Percentiles rank a stretch among this genome's conserved stretches.
phyloP scores from a whole-genome alignment of 139 green algal species.

The Volvox reticuliferus region DNA sequence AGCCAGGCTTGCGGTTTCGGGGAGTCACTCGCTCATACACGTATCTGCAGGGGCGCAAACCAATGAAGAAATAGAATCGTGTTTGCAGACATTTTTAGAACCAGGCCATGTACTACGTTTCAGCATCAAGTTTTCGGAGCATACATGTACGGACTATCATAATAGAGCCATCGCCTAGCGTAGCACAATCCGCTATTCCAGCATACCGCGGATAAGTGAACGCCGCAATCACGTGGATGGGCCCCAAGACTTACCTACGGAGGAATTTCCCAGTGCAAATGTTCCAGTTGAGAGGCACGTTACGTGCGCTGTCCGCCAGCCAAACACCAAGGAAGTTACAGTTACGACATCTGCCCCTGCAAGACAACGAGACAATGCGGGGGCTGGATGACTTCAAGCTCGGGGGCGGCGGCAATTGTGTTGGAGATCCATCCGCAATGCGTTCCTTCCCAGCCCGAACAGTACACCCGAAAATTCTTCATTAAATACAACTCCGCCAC shows the following conservation, averaged over 20 bases:
- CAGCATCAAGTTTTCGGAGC: no score
- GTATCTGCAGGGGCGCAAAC: conserved; percentile 58
- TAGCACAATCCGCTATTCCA: not conserved
- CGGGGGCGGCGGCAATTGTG: no score
- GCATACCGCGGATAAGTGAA: not conserved
- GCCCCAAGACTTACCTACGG: conserved; percentile 51
- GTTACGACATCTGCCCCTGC: conserved; percentile 85
- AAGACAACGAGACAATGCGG: not conserved
- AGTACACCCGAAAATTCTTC: no score
- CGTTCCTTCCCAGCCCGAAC: no score
- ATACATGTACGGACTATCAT: no score
- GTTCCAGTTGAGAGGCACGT: conserved; percentile 84
- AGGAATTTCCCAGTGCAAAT: conserved; percentile 84
- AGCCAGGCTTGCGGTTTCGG: conserved; percentile 65
- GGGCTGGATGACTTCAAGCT: no score
- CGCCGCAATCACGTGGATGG: not conserved
- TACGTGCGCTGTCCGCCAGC: conserved; percentile 70
- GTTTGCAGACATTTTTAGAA: no score
- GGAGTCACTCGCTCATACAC: conserved; percentile 90
- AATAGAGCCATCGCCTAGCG: no score
- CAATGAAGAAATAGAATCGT: no score
- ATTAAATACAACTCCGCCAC: no score
- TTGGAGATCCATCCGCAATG: no score
- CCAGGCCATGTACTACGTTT: no score
- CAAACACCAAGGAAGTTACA: conserved; percentile 70